Conservation (phyloP, 441 rosid genomes). For the Populus trichocarpa region DNA sequence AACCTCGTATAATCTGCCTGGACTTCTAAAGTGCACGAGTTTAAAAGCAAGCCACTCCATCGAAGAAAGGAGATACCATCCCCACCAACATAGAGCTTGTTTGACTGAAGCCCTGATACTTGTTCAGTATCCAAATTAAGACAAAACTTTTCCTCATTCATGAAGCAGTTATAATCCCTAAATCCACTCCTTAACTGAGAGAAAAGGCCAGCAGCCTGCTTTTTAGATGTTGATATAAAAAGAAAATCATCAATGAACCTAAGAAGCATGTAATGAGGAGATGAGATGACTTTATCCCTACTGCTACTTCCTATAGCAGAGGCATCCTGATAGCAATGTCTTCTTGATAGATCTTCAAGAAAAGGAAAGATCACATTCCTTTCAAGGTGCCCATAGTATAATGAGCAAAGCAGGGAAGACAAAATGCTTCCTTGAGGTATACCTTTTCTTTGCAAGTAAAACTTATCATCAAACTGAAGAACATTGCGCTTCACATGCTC, state of each 20-base stretch:
- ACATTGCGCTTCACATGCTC: slow-evolving; percentile 69
- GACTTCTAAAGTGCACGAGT: slow-evolving; percentile 64
- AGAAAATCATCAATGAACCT: slow-evolving; percentile 82
- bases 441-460: slow-evolving; percentile 64
- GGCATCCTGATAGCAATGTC: not conserved
- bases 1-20: slow-evolving; percentile 92
- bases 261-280: slow-evolving; percentile 45
- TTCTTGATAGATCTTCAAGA: slow-evolving; percentile 35
- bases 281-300: slow-evolving; percentile 23
- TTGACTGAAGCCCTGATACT: slow-evolving; percentile 31
- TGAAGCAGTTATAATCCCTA: slow-evolving; percentile 70
- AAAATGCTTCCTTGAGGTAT: slow-evolving; percentile 91
- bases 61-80: slow-evolving; percentile 56
- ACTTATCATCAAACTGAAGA: slow-evolving; percentile 46
- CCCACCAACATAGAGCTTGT: slow-evolving; percentile 44
- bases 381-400: slow-evolving; percentile 83
- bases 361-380: slow-evolving; percentile 65
- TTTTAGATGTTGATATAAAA: slow-evolving; percentile 79
- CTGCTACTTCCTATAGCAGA: slow-evolving; percentile 9
- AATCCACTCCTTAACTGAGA: slow-evolving; percentile 56
- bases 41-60: slow-evolving; percentile 91
- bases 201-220: slow-evolving; percentile 58
- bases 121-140: slow-evolving; percentile 55
- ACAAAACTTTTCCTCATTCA: slow-evolving; percentile 73
- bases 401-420: slow-evolving; percentile 73